Percentiles rank a stretch among this genome's conserved stretches.
Evolutionary conservation across 2,329 filamentous ascomycete genomes (phyloP).

Genomic region (Exophiala dermatitidis): DNA sequence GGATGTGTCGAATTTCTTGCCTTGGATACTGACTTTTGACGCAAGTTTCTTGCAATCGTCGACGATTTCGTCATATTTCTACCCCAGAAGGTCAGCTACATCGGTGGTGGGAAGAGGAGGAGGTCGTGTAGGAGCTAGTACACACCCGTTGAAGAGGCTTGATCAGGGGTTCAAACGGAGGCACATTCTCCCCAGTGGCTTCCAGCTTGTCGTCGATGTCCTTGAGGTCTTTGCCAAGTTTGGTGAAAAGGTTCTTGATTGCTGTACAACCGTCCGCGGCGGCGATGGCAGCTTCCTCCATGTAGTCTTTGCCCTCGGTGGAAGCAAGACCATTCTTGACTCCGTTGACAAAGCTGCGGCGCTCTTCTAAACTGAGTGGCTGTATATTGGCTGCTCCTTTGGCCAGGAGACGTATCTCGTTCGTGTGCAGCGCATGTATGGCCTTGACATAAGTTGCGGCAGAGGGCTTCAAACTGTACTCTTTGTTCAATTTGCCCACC

Average conservation of each 20-base stretch:
- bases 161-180: not conserved
- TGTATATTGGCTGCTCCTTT: not conserved
- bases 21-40: not conserved
- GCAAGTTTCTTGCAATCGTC: not conserved
- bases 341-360: not conserved
- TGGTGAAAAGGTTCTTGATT: not conserved
- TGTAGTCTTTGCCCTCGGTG: not conserved
- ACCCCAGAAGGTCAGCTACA: not conserved
- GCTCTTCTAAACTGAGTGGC: not conserved
- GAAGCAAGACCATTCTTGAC: not conserved
- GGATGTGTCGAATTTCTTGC: not conserved
- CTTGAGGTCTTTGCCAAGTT: not conserved
- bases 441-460: not conserved
- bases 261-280: not conserved
- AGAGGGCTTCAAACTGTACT: not conserved
- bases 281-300: not conserved
- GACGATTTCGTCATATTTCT: not conserved
- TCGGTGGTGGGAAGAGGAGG: too few species aligned
- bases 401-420: not conserved
- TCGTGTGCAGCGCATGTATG: not conserved
- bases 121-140: too few species aligned
- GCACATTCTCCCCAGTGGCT: not conserved
- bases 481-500: not conserved
- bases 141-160: not conserved
- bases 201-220: not conserved